A percentile compares a stretch with the other conserved stretches of the same genome.
Conservation (phyloP, 345 rosid species). For the Salix suchowensis region DNA sequence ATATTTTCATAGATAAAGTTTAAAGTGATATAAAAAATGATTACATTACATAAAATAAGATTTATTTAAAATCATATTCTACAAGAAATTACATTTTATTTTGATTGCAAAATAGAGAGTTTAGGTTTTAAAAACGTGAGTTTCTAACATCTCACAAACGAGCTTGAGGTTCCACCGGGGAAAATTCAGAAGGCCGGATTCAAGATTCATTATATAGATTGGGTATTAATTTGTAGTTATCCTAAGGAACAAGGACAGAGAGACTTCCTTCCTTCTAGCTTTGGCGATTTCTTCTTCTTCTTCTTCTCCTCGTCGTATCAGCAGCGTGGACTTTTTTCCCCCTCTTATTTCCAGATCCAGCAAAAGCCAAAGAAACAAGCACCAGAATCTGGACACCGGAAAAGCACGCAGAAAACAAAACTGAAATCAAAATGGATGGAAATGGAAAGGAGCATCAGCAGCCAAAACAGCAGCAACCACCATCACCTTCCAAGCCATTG, state of each 20-base stretch:
- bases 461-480: background rate
- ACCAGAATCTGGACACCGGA: background rate
- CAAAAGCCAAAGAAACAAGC: background rate
- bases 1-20: no score
- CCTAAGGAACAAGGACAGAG: background rate
- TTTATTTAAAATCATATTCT: no score
- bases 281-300: background rate
- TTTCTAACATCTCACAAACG: no score
- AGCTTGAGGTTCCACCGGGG: no score
- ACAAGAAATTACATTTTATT: no score
- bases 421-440: slow-evolving; percentile 39
- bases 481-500: slow-evolving; percentile 24
- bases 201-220: background rate
- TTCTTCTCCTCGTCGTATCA: no score
- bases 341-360: background rate
- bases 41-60: no score
- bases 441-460: slow-evolving; percentile 19
- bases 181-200: background rate
- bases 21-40: no score
- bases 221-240: no score
- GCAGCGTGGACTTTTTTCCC: background rate
- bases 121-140: no score
- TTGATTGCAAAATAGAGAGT: no score
- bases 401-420: background rate
- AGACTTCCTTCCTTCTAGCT: no score